A percentile compares a stretch with the other conserved stretches of the same genome.
Evolutionary conservation across 164 flowering plant species (phyloP).

Genomic region (Paratinospora sagittata): DNA sequence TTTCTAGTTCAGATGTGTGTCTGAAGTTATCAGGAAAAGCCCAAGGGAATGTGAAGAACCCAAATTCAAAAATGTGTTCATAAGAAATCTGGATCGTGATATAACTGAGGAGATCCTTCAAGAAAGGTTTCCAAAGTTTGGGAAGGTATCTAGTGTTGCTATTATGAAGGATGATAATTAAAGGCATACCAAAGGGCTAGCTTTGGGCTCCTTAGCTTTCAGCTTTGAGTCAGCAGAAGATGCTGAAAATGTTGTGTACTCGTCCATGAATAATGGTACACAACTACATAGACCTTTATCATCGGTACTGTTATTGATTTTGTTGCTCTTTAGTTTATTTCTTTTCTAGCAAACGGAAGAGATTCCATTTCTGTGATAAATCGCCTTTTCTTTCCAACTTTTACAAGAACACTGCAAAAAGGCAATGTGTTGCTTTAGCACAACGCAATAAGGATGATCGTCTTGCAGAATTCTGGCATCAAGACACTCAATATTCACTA

Average conservation of each 20-base stretch:
- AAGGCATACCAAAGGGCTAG: background rate
- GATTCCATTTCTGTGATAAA: background rate
- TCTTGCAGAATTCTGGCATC: background rate
- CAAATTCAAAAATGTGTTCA: no score
- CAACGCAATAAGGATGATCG: constrained; percentile 21
- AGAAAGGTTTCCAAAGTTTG: background rate
- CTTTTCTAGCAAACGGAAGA: background rate
- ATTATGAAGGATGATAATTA: background rate
- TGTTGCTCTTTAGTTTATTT: background rate
- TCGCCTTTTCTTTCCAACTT: background rate
- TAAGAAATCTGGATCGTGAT: background rate
- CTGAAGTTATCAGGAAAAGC: background rate
- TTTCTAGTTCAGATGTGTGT: background rate
- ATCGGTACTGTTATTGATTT: no score
- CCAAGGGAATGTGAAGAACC: no score
- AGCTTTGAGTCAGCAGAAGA: background rate
- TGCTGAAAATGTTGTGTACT: background rate
- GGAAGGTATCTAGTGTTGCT: background rate
- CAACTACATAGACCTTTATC: background rate
- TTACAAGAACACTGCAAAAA: constrained; percentile 18
- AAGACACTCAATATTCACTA: background rate
- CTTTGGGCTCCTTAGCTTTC: background rate
- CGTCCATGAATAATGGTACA: background rate
- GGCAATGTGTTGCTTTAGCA: constrained; percentile 25
- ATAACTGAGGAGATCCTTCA: background rate